Evolutionary conservation across 164 flowering plant genomes (phyloP).

Genomic region (Vitis amurensis): DNA sequence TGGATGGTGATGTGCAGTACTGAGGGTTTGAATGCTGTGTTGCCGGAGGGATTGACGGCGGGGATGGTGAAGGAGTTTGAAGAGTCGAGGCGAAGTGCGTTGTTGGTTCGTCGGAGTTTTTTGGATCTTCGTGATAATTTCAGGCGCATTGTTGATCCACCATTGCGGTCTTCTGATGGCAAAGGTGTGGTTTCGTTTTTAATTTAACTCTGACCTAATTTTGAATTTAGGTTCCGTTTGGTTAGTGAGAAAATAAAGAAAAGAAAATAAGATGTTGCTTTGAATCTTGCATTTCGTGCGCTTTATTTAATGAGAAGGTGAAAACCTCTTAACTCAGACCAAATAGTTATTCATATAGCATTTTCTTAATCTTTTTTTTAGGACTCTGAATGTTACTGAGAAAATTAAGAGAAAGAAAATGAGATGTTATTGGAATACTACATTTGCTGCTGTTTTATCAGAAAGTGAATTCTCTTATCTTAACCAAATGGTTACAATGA

Average conservation of each 20-base stretch:
- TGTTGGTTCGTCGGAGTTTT: conserved; percentile 69
- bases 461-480: no score
- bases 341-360: no score
- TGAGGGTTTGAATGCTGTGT: conserved; percentile 38
- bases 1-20: conserved; percentile 15
- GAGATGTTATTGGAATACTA: no score
- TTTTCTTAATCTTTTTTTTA: no score
- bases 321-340: no score
- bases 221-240: neutral
- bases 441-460: no score
- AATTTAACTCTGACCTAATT: neutral
- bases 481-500: no score
- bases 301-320: no score
- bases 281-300: neutral
- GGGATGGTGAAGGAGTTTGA: conserved; percentile 73
- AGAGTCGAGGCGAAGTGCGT: conserved; percentile 51
- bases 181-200: conserved; percentile 34
- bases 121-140: conserved; percentile 81
- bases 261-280: neutral
- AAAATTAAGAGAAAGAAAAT: no score
- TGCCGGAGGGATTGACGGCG: conserved; percentile 65
- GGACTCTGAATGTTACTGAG: no score
- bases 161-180: conserved; percentile 31
- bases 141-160: conserved; percentile 75
- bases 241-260: no score